A percentile compares a stretch with the other conserved stretches of the same genome.
Conservation (phyloP, 192 early-diverging fungal genomes). For the Endogone sp. region DNA sequence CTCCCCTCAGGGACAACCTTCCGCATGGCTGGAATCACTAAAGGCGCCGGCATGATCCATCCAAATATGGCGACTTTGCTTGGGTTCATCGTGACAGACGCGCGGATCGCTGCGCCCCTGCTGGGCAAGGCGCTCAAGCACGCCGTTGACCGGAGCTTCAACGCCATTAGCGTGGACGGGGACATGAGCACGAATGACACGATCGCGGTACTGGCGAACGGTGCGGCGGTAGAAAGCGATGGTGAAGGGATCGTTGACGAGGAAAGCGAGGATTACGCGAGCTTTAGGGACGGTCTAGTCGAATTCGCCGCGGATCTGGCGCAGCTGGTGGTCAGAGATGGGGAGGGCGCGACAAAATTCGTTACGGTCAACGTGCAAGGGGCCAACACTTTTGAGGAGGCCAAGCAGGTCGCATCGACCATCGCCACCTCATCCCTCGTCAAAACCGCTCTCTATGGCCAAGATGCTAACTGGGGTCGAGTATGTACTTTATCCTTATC, state of each 20-base stretch:
- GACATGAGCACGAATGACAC: constrained; percentile 98
- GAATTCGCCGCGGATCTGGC: constrained; percentile 86
- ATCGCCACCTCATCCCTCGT: constrained; percentile 92
- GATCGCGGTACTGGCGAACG: constrained; percentile 86
- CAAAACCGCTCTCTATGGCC: constrained; percentile 94
- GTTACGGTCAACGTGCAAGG: constrained; percentile 84
- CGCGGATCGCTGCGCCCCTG: constrained; percentile 53
- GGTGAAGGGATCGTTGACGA: constrained; percentile 35
- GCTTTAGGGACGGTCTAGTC: constrained; percentile 71
- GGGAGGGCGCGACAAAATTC: constrained; percentile 98
- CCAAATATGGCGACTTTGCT: constrained; percentile 98
- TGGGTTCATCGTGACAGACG: constrained; percentile 84
- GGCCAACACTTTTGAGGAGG: constrained; percentile 67
- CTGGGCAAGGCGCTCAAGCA: constrained; percentile 70
- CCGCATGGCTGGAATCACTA: constrained; percentile 91
- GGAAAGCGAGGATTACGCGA: constrained; percentile 49
- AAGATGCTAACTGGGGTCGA: constrained; percentile 98
- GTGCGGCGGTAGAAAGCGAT: constrained; percentile 37
- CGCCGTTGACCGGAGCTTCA: constrained; percentile 91
- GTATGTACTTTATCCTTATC: constrained; percentile 27
- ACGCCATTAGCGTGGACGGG: constrained; percentile 92
- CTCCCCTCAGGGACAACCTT: constrained; percentile 49
- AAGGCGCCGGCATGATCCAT: constrained; percentile 99
- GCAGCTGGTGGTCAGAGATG: constrained; percentile 88
- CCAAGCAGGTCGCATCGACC: constrained; percentile 77